Evolutionary conservation across 371 early-diverging fungal species (phyloP), one percentile per base, ranked within the genome.

Genomic region (Actinomortierella wolfii): DNA sequence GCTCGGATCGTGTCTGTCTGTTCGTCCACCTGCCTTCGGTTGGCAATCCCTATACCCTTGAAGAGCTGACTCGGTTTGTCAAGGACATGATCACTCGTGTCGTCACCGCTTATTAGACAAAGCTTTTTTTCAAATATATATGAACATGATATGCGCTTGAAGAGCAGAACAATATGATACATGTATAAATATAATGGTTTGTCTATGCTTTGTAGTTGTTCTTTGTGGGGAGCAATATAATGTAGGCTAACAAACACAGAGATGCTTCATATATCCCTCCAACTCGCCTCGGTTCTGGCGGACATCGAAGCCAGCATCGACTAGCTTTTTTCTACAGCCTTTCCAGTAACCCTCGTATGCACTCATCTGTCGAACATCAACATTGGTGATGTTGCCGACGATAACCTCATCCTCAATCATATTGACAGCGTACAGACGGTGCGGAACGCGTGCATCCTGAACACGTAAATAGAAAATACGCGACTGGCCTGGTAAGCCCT

Each of bases 11-110:
- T 8, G 40, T 61, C 0, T 68, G 69, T 34, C 39, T 76, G 29
- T 76, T 76, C 56, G 70, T 76, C 34, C 76, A 76, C 49, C 17
- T 76, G 43, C 76, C 76, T 25, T 56, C 67, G 1, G 70, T 69
- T 34, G 76, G 70, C 42, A 66, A 66, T 44, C 76, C 76, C 2
- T 76, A 69, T 17, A 54, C 59, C 1, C 49, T 76, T 13, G 66
- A 69, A 42, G 59, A 76, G 40, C 51, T 66, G 28, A 70, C 65
- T 28, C 59, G 42, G 7, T 69, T 76, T 50, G 44, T 70, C 9
- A 58, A 62, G 54, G 76, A 69, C 41, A 60, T 76, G 67, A 29
- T 76, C 17, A 42, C 55, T 15, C 62, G 53, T 1, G 70, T 76
- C n/a, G 67, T 57, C n/a, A 56, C 51, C 3, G 20, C n/a, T 8